Evolutionary conservation across 768 basidiomycete genomes (phyloP).

Genomic region (Pleurotus citrinopileatus): DNA sequence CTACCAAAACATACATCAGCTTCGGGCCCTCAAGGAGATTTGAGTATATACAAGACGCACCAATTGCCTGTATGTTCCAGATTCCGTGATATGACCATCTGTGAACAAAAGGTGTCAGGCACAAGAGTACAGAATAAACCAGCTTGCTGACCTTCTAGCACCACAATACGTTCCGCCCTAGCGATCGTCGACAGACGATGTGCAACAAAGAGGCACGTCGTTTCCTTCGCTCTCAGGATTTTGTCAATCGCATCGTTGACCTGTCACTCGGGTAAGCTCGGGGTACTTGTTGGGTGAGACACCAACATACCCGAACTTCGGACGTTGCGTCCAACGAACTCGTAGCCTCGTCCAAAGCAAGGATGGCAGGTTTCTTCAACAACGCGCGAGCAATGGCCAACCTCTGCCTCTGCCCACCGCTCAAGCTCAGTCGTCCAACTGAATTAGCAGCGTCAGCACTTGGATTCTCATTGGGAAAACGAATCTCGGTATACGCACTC

Average conservation of each 20-base stretch:
- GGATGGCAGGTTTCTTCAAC: constrained; percentile 82
- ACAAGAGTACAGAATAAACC: background rate
- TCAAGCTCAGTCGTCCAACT: constrained; percentile 71
- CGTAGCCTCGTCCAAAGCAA: constrained; percentile 89
- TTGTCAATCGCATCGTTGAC: constrained; percentile 91
- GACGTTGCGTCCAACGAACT: constrained; percentile 87
- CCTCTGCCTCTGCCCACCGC: constrained; percentile 80
- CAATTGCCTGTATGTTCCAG: constrained; percentile 77
- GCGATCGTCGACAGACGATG: constrained; percentile 90
- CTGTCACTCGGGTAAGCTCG: constrained; percentile 24
- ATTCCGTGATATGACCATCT: constrained; percentile 81
- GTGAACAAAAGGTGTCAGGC: constrained; percentile 3
- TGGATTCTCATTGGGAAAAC: background rate
- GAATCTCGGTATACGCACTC: constrained; percentile 48
- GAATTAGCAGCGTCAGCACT: constrained; percentile 7
- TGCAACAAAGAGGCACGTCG: constrained; percentile 87
- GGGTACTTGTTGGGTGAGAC: background rate
- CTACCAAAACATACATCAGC: constrained; percentile 28
- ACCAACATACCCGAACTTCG: constrained; percentile 63
- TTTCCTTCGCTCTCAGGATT: constrained; percentile 74
- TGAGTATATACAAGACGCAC: constrained; percentile 35
- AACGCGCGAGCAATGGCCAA: constrained; percentile 85
- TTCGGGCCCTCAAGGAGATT: background rate
- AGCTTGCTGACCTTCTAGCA: constrained; percentile 84
- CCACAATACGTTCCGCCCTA: constrained; percentile 84